phyloP scores from a whole-genome alignment of 768 basidiomycete species.

The Leccinum rimulosum region DNA sequence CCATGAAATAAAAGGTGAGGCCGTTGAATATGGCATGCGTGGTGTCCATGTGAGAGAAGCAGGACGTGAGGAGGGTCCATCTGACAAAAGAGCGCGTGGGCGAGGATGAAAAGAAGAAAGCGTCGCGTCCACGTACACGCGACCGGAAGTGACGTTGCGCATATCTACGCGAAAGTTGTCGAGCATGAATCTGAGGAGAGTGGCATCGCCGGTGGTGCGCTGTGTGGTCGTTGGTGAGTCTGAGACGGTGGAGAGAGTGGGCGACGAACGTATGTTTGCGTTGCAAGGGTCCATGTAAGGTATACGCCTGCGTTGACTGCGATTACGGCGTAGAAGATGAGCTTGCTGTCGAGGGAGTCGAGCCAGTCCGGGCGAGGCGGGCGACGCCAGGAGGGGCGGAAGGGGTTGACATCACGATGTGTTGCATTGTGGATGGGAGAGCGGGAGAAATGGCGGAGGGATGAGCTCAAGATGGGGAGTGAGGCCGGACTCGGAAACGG shows the following conservation, averaged over 20 bases:
- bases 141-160: constrained; percentile 59
- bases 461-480: not conserved
- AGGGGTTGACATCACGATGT: constrained; percentile 17
- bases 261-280: constrained; percentile 33
- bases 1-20: constrained; percentile 79
- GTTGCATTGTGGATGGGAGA: constrained; percentile 20
- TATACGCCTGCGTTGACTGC: constrained; percentile 63
- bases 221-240: constrained; percentile 4
- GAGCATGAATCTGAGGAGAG: constrained; percentile 47
- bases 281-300: constrained; percentile 50
- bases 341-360: constrained; percentile 50
- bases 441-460: constrained; percentile 16
- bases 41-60: constrained; percentile 67
- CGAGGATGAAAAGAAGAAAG: not conserved
- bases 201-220: constrained; percentile 40
- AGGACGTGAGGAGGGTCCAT: constrained; percentile 70
- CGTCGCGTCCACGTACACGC: constrained; percentile 47
- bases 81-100: constrained; percentile 35
- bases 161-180: constrained; percentile 64
- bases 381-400: constrained; percentile 26
- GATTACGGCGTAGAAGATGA: constrained; percentile 63
- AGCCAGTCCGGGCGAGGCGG: constrained; percentile 36
- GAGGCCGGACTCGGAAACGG: constrained; percentile 16
- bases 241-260: constrained; percentile 6
- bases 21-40: constrained; percentile 71